These are phyloP conservation scores for cucumber (Cucumis sativus) DNA, from an alignment of 306 rosid species.

Conservation along the genomic window Cucumber_9930_V3 NC_026660.2:137001-137500, in stretches of 20 bases:
- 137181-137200: background rate
- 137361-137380: too few species aligned
- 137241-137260: background rate
- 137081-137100: too few species aligned
- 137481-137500: too few species aligned
- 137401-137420: too few species aligned
- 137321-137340: background rate
- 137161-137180: background rate
- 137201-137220: background rate
- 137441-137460: too few species aligned
- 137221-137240: background rate
- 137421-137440: too few species aligned
- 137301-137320: background rate
- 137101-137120: background rate
- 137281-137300: background rate
- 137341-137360: background rate
- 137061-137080: too few species aligned
- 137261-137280: slow-evolving; percentile 5
- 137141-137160: background rate
- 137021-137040: too few species aligned
- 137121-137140: background rate
- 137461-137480: too few species aligned
- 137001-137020: too few species aligned
- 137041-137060: background rate
- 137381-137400: too few species aligned